Percentiles rank a stretch among this genome's conserved stretches.
phyloP scores from a whole-genome alignment of 73 alveolate species.

The Stentor coeruleus region DNA sequence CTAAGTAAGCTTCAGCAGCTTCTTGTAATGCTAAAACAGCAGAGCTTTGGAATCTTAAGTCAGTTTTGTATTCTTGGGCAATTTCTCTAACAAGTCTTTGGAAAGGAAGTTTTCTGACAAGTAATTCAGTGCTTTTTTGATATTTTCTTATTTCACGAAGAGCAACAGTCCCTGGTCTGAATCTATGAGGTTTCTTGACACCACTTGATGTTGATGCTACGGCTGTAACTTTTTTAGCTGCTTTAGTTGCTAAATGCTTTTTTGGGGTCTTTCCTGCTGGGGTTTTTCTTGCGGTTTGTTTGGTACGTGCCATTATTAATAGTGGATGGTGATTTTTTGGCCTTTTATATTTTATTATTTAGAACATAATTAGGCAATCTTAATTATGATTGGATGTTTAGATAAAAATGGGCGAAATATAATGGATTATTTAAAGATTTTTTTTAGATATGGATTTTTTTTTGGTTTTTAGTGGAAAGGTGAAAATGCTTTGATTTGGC shows the following conservation, averaged over 20 bases:
- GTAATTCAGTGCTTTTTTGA: conserved; percentile 66
- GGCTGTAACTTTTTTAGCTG: conserved; percentile 63
- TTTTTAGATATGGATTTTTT: no score
- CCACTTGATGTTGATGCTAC: conserved; percentile 43
- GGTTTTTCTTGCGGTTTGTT: conserved; percentile 15
- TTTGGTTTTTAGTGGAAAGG: no score
- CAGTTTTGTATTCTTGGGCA: conserved; percentile 50
- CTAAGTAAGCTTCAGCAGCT: conserved; percentile 63
- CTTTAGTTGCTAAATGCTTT: conserved; percentile 45
- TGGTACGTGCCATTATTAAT: conserved; percentile 31
- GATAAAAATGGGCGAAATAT: no score
- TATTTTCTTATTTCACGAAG: conserved; percentile 71
- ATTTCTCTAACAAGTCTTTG: conserved; percentile 63
- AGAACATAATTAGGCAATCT: no score
- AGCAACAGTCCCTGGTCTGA: conserved; percentile 81
- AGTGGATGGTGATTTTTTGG: no score
- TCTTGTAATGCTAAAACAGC: conserved; percentile 63
- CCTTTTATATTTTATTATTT: no score
- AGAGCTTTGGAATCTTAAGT: conserved; percentile 48
- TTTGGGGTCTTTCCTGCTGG: conserved; percentile 48
- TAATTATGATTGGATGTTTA: no score
- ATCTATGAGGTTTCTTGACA: conserved; percentile 72
- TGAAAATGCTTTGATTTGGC: no score
- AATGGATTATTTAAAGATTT: no score
- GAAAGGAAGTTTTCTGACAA: conserved; percentile 71